These are phyloP conservation scores for Aspergillus pseudoglaucus DNA, from an alignment of 2,329 filamentous ascomycete genomes.

Conservation along the genomic window DNA sequence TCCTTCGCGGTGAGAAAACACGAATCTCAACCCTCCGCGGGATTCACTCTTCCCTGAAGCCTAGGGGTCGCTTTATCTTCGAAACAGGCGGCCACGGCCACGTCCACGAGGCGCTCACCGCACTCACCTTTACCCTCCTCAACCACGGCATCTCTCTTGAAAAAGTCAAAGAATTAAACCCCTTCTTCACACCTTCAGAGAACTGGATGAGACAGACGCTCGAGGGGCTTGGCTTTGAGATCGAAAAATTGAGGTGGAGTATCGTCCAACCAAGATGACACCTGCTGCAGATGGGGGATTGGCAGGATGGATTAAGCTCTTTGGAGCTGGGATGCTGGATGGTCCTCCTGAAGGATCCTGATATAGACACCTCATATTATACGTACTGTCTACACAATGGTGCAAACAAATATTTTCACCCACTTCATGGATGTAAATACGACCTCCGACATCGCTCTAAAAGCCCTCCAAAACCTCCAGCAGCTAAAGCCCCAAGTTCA, in stretches of 20 bases:
- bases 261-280: not conserved
- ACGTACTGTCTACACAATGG: no score
- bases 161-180: not conserved
- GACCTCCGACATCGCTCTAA: no score
- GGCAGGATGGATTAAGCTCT: not conserved
- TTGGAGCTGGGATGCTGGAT: not conserved
- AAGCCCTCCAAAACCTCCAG: no score
- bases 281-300: not conserved
- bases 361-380: no score
- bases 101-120: conserved; percentile 3
- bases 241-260: not conserved
- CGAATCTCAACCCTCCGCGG: conserved; percentile 1
- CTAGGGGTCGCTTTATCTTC: conserved; percentile 3
- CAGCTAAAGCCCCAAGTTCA: no score
- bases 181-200: not conserved
- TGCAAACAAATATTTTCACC: no score
- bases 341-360: no score
- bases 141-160: conserved; percentile 5
- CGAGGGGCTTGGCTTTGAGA: not conserved
- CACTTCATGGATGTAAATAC: no score
- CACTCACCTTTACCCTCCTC: conserved; percentile 4
- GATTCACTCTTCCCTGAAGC: conserved; percentile 6
- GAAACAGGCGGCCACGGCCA: conserved; percentile 7
- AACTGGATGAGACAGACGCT: not conserved
- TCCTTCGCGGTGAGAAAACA: conserved; percentile 2